Evolutionary conservation across 805 yeast species (phyloP).

Genomic region (Lachancea lanzarotensis): DNA sequence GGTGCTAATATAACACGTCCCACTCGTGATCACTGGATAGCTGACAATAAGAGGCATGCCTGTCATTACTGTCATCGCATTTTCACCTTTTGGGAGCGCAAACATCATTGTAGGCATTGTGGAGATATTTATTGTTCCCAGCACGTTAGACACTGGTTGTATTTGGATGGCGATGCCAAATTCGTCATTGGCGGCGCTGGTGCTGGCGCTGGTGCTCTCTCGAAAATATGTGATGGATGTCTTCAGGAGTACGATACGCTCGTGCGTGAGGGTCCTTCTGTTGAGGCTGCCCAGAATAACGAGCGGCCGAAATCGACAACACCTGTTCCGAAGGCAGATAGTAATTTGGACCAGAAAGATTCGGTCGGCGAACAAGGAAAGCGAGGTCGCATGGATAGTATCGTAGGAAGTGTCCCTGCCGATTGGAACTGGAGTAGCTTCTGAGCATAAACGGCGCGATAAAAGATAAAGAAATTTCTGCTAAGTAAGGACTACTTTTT

Average conservation of each 20-base stretch:
- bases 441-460: conserved; percentile 21
- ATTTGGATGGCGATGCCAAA: conserved; percentile 53
- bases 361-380: conserved; percentile 29
- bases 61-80: conserved; percentile 64
- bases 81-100: conserved; percentile 72
- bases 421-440: conserved; percentile 80
- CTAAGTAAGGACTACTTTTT: neutral
- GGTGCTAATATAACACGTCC: conserved; percentile 31
- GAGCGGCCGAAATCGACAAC: conserved; percentile 1
- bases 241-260: conserved; percentile 52
- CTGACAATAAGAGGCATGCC: conserved; percentile 55
- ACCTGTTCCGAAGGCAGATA: conserved; percentile 1
- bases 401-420: conserved; percentile 54
- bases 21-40: conserved; percentile 63
- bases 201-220: conserved; percentile 47
- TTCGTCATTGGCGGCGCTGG: conserved; percentile 66
- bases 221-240: conserved; percentile 67
- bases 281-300: neutral
- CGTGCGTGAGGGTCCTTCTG: conserved; percentile 25
- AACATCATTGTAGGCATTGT: conserved; percentile 81
- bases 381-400: conserved; percentile 24
- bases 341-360: neutral
- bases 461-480: conserved; percentile 1
- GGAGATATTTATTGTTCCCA: conserved; percentile 74
- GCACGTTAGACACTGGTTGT: conserved; percentile 52